Conservation (phyloP, 106 monocot genomes). For the Dendrobium huoshanense region DNA sequence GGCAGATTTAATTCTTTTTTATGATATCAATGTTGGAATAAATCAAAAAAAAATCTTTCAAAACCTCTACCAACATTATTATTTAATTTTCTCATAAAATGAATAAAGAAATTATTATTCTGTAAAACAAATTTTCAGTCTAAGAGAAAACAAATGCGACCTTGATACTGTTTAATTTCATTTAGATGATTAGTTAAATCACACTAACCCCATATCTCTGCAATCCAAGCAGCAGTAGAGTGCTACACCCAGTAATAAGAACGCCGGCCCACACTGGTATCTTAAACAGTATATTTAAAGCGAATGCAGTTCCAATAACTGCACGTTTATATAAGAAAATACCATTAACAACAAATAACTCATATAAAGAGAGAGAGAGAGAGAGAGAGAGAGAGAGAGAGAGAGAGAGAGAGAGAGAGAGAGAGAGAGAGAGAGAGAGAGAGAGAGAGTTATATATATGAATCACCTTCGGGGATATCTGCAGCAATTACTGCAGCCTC, state of each 20-base stretch:
- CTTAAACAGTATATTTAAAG: constrained; percentile 69
- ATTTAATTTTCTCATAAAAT: no score
- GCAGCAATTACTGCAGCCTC: constrained; percentile 74
- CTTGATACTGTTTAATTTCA: neutral
- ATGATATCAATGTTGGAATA: no score
- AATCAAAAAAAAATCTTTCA: no score
- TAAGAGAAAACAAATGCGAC: no score
- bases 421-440: neutral
- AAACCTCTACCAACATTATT: no score
- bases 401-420: neutral
- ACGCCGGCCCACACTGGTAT: constrained; percentile 80
- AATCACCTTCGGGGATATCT: constrained; percentile 70
- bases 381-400: neutral
- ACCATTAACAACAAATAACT: neutral
- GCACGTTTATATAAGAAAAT: constrained; percentile 1
- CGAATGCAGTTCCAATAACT: constrained; percentile 94
- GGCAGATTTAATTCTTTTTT: no score
- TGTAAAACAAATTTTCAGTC: no score
- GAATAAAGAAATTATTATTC: no score
- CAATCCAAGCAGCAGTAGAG: constrained; percentile 68
- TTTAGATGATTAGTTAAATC: neutral
- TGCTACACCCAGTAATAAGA: constrained; percentile 72
- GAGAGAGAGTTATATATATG: neutral
- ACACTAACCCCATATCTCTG: constrained; percentile 77
- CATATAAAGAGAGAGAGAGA: no score